Percentiles rank a stretch among this genome's conserved stretches.
These are phyloP conservation scores for Trichomonas tenax DNA, from an alignment of 208 protist species.

Conservation along the genomic window DNA sequence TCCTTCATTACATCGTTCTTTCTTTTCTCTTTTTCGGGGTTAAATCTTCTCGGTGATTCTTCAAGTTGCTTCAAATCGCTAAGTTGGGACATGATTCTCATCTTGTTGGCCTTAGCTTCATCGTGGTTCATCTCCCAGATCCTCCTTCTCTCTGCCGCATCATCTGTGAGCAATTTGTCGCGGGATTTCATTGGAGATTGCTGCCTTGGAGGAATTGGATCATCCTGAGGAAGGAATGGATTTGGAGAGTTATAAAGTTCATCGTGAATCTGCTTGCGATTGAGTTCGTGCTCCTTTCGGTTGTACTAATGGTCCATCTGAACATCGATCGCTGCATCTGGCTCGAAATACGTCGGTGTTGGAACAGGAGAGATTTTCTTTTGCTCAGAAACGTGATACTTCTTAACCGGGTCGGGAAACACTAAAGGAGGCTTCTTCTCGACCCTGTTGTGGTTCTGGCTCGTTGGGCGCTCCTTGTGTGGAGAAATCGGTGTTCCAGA, in stretches of 20 bases:
- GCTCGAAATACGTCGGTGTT: not conserved
- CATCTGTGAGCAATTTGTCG: not conserved
- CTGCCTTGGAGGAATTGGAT: not conserved
- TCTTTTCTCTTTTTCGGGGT: not conserved
- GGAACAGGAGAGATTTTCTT: not conserved
- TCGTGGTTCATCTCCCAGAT: not conserved
- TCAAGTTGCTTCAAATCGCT: not conserved
- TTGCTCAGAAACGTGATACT: not conserved
- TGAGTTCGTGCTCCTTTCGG: not conserved
- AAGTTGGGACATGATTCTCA: not conserved
- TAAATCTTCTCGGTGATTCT: not conserved
- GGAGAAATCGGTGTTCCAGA: not conserved
- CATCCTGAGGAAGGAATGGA: not conserved
- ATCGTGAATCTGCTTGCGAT: not conserved
- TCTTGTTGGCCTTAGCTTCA: not conserved
- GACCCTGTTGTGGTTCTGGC: not conserved
- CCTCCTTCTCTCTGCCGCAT: not conserved
- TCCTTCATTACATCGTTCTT: not conserved
- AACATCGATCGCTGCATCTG: not conserved
- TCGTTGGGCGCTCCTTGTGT: not conserved
- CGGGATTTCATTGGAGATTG: not conserved
- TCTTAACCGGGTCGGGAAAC: not conserved
- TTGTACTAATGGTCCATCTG: not conserved
- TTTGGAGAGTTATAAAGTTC: not conserved
- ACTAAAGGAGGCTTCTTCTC: not conserved